phyloP scores from a whole-genome alignment of 1,139 yeast species.

The Lodderomyces margitis region DNA sequence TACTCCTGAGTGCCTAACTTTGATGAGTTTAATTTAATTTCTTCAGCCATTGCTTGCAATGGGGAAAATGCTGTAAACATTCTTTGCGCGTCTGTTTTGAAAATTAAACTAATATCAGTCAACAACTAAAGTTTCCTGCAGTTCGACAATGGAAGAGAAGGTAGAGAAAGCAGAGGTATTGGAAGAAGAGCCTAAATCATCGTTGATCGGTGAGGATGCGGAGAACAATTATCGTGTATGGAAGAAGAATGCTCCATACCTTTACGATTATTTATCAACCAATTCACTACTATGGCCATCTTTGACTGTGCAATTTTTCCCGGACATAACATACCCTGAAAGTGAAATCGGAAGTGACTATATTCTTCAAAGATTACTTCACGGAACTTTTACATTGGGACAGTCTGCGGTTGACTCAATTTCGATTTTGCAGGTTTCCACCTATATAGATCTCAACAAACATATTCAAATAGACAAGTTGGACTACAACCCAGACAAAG shows the following conservation, averaged over 20 bases:
- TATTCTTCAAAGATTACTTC: conserved; percentile 33
- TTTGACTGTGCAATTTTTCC: conserved; percentile 52
- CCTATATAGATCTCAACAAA: conserved; percentile 31
- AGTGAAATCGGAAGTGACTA: conserved; percentile 20
- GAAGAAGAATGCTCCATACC: conserved; percentile 55
- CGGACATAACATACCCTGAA: conserved; percentile 36
- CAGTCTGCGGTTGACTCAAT: conserved; percentile 39
- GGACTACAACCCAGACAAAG: conserved; percentile 38
- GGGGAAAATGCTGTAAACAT: background rate
- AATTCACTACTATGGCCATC: conserved; percentile 56
- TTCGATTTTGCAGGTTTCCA: conserved; percentile 39
- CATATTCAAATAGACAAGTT: conserved; percentile 32
- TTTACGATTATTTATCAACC: conserved; percentile 52
- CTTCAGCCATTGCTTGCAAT: conserved; percentile 34
- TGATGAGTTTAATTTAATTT: conserved; percentile 62
- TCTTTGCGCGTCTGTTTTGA: background rate
- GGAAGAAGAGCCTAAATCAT: conserved; percentile 8
- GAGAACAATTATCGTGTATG: conserved; percentile 44
- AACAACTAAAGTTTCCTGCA: background rate
- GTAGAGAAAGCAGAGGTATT: conserved; percentile 1
- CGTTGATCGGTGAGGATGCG: conserved; percentile 24
- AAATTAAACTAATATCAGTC: background rate
- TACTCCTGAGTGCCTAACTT: conserved; percentile 77
- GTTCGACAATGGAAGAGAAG: background rate
- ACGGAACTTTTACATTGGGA: conserved; percentile 47